Evolutionary conservation across 2,329 filamentous ascomycete species (phyloP).

Genomic region (Penicillium verrucosum): DNA sequence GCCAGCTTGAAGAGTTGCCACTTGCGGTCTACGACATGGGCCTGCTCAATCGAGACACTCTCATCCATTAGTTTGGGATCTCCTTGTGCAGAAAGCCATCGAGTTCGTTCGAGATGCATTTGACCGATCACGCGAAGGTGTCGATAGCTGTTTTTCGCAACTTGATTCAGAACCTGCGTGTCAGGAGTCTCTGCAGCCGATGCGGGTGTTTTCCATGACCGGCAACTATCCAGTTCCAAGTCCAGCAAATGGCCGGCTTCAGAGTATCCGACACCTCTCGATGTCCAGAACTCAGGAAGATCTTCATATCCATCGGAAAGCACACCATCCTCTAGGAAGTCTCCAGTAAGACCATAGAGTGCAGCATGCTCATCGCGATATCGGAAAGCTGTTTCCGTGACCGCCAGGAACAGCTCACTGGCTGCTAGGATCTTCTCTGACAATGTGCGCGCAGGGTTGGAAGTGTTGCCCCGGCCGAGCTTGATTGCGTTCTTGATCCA

Average conservation of each 20-base stretch:
- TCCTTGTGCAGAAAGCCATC: conserved; percentile 55
- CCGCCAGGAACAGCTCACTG: conserved; percentile 66
- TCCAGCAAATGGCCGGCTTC: conserved; percentile 41
- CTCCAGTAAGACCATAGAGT: conserved; percentile 69
- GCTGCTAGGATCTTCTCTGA: conserved; percentile 61
- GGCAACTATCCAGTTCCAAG: conserved; percentile 41
- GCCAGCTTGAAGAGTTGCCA: conserved; percentile 48
- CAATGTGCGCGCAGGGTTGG: conserved; percentile 50
- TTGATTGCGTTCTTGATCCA: conserved; percentile 77
- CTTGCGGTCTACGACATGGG: conserved; percentile 44
- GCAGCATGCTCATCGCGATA: conserved; percentile 70
- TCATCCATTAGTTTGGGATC: conserved; percentile 49
- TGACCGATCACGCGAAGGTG: conserved; percentile 59
- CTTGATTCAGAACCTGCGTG: conserved; percentile 42
- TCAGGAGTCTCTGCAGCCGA: conserved; percentile 33
- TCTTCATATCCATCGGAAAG: conserved; percentile 62
- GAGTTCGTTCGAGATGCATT: conserved; percentile 57
- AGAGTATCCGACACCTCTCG: conserved; percentile 46
- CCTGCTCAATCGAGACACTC: conserved; percentile 47
- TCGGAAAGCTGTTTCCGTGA: conserved; percentile 60
- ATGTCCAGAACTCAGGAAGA: conserved; percentile 84
- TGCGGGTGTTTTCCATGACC: conserved; percentile 37
- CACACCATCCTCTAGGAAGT: conserved; percentile 64
- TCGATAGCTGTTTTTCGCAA: conserved; percentile 51
- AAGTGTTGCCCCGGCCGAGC: conserved; percentile 61